These are phyloP conservation scores for Verticillium zaregamsianum DNA, from an alignment of 2,329 filamentous ascomycete species.

Conservation along the genomic window DNA sequence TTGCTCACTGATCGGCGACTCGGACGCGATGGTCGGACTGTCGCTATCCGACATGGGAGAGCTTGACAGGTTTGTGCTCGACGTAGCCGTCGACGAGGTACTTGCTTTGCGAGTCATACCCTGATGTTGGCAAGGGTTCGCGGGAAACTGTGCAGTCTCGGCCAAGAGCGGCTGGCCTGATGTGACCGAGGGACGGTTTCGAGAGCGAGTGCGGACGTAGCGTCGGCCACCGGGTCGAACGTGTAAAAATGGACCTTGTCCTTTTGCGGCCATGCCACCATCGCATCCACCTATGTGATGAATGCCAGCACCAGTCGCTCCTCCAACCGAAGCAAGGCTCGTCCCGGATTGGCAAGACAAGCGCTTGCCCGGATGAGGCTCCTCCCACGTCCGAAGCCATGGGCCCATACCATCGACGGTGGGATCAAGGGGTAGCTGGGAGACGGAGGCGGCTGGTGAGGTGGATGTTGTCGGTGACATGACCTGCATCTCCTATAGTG, in stretches of 20 bases:
- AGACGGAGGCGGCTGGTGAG: slow-evolving; percentile 18
- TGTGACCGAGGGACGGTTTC: not conserved
- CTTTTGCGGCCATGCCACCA: slow-evolving; percentile 48
- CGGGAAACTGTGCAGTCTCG: not conserved
- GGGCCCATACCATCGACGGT: slow-evolving; percentile 13
- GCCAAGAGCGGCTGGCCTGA: not conserved
- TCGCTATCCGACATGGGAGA: not conserved
- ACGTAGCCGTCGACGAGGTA: not conserved
- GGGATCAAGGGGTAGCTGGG: slow-evolving; percentile 12
- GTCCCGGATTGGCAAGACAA: slow-evolving; percentile 24
- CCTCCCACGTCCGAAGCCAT: slow-evolving; percentile 30
- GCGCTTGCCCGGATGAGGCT: slow-evolving; percentile 41
- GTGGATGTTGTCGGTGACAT: slow-evolving; percentile 42
- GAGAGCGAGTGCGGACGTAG: not conserved
- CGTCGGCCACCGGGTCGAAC: slow-evolving; percentile 10
- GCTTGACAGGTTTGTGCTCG: not conserved
- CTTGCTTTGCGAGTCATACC: not conserved
- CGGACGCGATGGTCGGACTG: not conserved
- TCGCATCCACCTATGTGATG: slow-evolving; percentile 15
- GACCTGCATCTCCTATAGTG: slow-evolving; percentile 57
- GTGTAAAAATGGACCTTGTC: slow-evolving; percentile 20
- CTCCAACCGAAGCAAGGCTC: slow-evolving; percentile 17
- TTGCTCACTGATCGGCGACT: slow-evolving; percentile 2
- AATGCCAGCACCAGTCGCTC: slow-evolving; percentile 6
- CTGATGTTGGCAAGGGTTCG: not conserved